Evolutionary conservation across 1,284 basidiomycete genomes (phyloP).

Genomic region (Ceratobasidium sp.): DNA sequence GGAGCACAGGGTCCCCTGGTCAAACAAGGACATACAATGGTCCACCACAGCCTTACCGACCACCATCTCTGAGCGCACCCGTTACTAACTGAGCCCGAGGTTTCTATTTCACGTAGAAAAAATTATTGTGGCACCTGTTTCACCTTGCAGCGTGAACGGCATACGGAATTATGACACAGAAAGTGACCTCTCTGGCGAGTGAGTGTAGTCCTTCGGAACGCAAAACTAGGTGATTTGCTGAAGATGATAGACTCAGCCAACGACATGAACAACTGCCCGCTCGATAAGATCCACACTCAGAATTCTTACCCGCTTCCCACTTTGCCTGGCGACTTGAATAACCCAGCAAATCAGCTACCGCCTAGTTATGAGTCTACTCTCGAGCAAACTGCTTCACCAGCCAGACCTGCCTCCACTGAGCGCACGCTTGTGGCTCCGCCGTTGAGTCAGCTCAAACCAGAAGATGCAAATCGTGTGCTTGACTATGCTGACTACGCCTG

Average conservation of each 20-base stretch:
- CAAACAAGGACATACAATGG: background rate
- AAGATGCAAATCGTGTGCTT: constrained; percentile 10
- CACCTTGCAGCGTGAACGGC: too few relatives aligned
- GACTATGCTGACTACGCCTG: constrained; percentile 21
- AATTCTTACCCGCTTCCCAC: background rate
- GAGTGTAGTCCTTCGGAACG: background rate
- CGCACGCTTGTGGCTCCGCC: background rate
- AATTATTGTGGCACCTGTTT: background rate
- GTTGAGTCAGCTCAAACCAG: background rate
- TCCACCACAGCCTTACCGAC: background rate
- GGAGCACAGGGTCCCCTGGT: background rate
- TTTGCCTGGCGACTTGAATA: background rate
- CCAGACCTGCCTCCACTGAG: background rate
- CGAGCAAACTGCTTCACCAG: background rate
- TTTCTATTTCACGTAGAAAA: background rate
- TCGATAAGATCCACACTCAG: background rate
- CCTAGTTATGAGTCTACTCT: constrained; percentile 34
- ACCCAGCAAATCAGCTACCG: background rate
- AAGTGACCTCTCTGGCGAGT: background rate
- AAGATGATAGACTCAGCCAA: background rate
- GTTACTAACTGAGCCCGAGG: background rate
- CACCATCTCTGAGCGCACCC: background rate
- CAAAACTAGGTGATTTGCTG: background rate
- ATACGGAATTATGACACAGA: background rate
- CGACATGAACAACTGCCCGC: background rate